Conservation (phyloP, 2,329 filamentous ascomycete genomes). For the Thielaviopsis musarum region DNA sequence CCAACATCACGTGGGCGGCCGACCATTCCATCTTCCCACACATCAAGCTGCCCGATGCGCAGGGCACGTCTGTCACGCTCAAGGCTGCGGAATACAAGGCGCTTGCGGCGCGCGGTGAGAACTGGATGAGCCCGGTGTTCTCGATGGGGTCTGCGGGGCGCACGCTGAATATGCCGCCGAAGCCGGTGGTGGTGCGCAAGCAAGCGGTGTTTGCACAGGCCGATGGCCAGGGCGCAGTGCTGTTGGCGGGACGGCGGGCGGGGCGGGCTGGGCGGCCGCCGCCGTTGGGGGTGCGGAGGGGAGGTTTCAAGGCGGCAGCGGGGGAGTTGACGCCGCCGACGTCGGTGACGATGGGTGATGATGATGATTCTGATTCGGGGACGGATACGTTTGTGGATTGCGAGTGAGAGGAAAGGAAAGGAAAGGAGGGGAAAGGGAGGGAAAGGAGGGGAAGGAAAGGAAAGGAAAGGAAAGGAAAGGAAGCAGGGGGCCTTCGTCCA, state of each 20-base stretch:
- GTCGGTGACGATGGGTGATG: not conserved
- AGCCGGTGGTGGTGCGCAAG: conserved; percentile 26
- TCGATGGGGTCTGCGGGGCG: conserved; percentile 62
- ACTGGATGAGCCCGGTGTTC: conserved; percentile 92
- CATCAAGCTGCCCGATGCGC: conserved; percentile 55
- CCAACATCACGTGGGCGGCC: conserved; percentile 72
- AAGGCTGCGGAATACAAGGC: conserved; percentile 93
- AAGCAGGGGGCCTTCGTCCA: not conserved
- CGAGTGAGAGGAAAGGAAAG: not conserved
- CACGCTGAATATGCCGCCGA: conserved; percentile 53
- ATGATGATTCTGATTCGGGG: conserved; percentile 2
- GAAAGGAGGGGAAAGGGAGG: not conserved
- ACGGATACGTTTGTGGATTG: conserved; percentile 10
- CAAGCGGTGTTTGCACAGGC: not conserved
- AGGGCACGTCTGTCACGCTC: conserved; percentile 45
- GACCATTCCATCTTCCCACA: conserved; percentile 81
- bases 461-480: not conserved
- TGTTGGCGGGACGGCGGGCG: not conserved
- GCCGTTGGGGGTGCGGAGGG: not conserved
- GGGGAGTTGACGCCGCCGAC: not conserved
- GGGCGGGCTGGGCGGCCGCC: not conserved
- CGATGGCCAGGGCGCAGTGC: no score
- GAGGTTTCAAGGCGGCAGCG: not conserved
- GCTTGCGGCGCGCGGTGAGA: conserved; percentile 70
- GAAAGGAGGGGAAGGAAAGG: not conserved